Base-by-base conservation (phyloP, 2,329 filamentous ascomycete genomes). In the Venturia nashicola region DNA sequence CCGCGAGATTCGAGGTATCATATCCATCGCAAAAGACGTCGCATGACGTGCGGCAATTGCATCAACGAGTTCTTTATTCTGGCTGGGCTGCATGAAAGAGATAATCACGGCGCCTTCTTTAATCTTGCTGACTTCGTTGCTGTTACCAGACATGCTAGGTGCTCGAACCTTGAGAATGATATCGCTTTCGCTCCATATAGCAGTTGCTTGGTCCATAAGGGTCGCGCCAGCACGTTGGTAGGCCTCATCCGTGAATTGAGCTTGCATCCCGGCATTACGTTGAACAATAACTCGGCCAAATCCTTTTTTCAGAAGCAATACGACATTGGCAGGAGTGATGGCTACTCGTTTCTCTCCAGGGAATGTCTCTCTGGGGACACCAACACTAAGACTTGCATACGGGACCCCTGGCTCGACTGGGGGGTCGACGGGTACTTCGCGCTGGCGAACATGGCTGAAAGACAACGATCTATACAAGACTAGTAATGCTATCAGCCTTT, bases 11-110 rank as follows among this genome's bases (percentile, higher is more conserved):
- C 91, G 86, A 18, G 91, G 91, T 62, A 96, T 88, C 85, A 92
- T 88, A 72, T 96, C 91, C 91, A 96, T 96, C 27, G 91, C 90
- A 72, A 96, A 94, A 18, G 84, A 79, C 0, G 90, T 95, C 1
- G 87, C 85, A 36, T 87, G 87, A 60, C 84, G 84, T 44, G 80
- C 79, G 34, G 89, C 86, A 65, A 95, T 82, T 65, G 84, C 86
- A 65, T 91, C 83, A 11, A 96, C 87, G 6, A 93, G 77, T 9
- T 83, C 79, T 74, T 84, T 86, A 74, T 95, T 95, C 76, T 93
- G 89, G 7, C 85, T 82, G 0, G 91, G 91, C 72, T 95, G 91
- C 36, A 96, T 76, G 71, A 96, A 90, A 2, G 89, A 93, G 68
- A 95, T 88, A 64, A 96, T 74, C 0, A 89, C 91, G 59, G 89